Base-by-base conservation (phyloP, 2,329 filamentous ascomycete species). In the Aspergillus sp. region DNA sequence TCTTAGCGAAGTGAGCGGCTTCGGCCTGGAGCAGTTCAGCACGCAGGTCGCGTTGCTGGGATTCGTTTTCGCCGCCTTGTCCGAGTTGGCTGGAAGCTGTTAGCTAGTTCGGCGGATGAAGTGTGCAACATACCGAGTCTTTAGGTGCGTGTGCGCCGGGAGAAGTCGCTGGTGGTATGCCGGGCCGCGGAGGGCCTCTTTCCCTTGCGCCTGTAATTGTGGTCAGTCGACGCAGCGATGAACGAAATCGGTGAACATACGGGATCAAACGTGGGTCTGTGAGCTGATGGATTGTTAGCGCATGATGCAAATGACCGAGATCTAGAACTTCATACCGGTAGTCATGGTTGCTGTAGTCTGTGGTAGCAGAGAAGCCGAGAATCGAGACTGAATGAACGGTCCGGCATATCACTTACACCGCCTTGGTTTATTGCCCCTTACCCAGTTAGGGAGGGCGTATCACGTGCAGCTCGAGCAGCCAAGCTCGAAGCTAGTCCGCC, bases 111-210 rank as follows among this genome's bases (percentile, higher is more conserved):
- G 14, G 6, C 18, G 3, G 10, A 9, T 24, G 20, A 7, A 12
- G 42, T 46, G 45, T 6, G 3, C 16, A 11, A 58, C 81, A 51
- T 85, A 88, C 81, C 92, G 87, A 73, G 89, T 90, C 80, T 99
- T 99, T 73, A 99, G 88, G 65, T 91, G 88, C 12, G 91, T 98
- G 77, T 99, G 90, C 32, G 95, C 95, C 36, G 95, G 94, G 14
- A 97, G 88, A 16, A 98, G 89, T 69, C 95, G 90, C 78, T 98
- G 94, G 75, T 99, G 95, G 81, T 97, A 98, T 69, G 92, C 94
- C 53, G 92, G 91, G 52, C 95, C 95, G 71, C 92, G 90, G 61
- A 92, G 89, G 70, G 93, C 92, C 78, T 99, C 95, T 83, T 97
- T 97, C 75, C 95, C 95, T 74, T 89, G 87, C 47, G 94, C 93